Evolutionary conservation across 345 rosid genomes (phyloP).

Genomic region (Boechera stricta): DNA sequence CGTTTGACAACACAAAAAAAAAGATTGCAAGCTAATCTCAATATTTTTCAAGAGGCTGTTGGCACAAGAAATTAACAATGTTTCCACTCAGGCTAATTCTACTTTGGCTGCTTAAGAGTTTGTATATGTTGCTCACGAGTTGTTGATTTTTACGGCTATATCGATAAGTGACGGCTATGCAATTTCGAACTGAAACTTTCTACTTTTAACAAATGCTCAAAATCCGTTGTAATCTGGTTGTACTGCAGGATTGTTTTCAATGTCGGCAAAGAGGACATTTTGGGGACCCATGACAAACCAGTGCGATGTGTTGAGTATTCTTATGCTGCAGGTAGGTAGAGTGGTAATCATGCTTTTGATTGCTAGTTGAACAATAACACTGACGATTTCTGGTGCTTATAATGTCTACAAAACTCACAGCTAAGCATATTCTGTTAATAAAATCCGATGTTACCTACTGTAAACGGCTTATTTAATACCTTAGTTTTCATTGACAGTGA

Average conservation of each 20-base stretch:
- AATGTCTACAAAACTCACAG: not conserved
- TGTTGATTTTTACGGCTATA: not conserved
- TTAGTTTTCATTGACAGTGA: not conserved
- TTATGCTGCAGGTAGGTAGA: constrained; percentile 81
- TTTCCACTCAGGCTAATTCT: not conserved
- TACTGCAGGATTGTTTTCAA: constrained; percentile 80
- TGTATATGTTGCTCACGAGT: not conserved
- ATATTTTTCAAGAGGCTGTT: not conserved
- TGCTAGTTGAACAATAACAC: not conserved
- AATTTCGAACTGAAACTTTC: not conserved
- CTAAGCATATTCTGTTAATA: not conserved
- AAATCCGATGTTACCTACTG: not conserved
- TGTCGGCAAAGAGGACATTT: constrained; percentile 78
- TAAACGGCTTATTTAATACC: not conserved
- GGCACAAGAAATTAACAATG: not conserved
- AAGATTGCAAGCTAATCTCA: not conserved
- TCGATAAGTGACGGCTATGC: not conserved
- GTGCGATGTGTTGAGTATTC: constrained; percentile 98
- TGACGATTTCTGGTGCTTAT: constrained; percentile 4
- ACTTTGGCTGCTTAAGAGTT: not conserved
- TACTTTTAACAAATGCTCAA: not conserved
- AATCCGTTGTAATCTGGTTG: constrained; percentile 2
- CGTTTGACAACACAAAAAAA: no score
- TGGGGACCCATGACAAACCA: constrained; percentile 88
- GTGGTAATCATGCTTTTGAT: not conserved